A percentile compares a stretch with the other conserved stretches of the same genome.
Conservation (phyloP, 2,329 filamentous ascomycete species). For the Alternaria consortialis region DNA sequence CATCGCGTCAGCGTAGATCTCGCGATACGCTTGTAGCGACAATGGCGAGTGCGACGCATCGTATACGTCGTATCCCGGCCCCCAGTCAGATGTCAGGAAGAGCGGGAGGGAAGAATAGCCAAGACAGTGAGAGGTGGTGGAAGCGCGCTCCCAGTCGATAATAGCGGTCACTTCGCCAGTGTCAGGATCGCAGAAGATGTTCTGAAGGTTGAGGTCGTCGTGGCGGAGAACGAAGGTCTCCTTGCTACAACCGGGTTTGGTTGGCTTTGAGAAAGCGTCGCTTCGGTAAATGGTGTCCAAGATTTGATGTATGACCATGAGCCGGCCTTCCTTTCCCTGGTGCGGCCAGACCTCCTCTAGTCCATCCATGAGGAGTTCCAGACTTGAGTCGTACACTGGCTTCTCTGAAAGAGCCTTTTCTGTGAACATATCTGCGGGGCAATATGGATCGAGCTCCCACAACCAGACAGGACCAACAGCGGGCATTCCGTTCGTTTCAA, state of each 20-base stretch:
- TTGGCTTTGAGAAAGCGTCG: background rate
- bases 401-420: background rate
- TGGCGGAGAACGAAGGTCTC: background rate
- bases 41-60: background rate
- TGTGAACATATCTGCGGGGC: background rate
- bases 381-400: background rate
- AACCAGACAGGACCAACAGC: background rate
- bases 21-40: background rate
- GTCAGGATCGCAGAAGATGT: background rate
- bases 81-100: background rate
- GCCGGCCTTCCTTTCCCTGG: background rate
- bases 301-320: background rate
- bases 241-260: background rate
- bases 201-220: background rate
- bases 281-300: background rate
- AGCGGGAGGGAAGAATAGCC: background rate
- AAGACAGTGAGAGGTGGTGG: background rate
- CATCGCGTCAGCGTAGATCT: background rate
- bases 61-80: background rate
- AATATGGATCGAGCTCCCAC: background rate
- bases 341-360: background rate
- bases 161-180: background rate
- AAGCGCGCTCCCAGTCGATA: conserved; percentile 1
- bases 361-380: background rate
- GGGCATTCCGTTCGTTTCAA: background rate